phyloP scores from a whole-genome alignment of 306 rosid genomes.

The Prunus salicina region DNA sequence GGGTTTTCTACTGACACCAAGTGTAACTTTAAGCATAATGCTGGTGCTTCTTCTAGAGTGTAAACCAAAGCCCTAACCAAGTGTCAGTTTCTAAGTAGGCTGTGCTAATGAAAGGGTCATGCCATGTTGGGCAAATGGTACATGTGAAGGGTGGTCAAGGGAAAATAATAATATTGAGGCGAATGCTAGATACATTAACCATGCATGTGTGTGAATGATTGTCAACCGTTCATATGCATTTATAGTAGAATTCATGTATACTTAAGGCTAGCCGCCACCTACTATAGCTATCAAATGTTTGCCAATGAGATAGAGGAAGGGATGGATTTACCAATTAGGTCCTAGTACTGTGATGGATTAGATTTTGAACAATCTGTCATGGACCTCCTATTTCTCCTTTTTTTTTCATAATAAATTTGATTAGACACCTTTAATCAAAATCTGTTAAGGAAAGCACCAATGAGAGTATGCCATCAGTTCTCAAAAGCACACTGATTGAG shows the following conservation, averaged over 20 bases:
- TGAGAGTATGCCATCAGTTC: slow-evolving; percentile 20
- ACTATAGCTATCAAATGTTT: background rate
- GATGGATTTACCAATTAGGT: slow-evolving; percentile 16
- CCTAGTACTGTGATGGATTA: slow-evolving; percentile 29
- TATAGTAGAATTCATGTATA: background rate
- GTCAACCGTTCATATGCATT: background rate
- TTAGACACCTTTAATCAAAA: slow-evolving; percentile 49
- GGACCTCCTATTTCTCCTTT: background rate
- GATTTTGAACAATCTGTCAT: slow-evolving; percentile 29
- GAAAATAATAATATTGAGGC: background rate
- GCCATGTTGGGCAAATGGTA: background rate
- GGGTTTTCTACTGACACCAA: background rate
- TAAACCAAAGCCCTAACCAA: background rate
- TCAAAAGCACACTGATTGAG: slow-evolving; percentile 35
- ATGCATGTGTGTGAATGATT: background rate
- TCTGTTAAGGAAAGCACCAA: slow-evolving; percentile 26
- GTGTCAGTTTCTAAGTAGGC: background rate
- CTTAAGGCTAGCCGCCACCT: background rate
- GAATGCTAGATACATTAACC: background rate
- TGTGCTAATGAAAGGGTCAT: background rate
- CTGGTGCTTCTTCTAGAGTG: background rate
- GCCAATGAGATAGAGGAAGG: slow-evolving; percentile 15
- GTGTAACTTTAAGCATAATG: background rate
- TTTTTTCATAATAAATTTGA: slow-evolving; percentile 27
- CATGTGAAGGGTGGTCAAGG: background rate